Evolutionary conservation across 1,284 basidiomycete species (phyloP), one percentile per base, ranked within the genome.

Genomic region (Rhodotorula sp.): DNA sequence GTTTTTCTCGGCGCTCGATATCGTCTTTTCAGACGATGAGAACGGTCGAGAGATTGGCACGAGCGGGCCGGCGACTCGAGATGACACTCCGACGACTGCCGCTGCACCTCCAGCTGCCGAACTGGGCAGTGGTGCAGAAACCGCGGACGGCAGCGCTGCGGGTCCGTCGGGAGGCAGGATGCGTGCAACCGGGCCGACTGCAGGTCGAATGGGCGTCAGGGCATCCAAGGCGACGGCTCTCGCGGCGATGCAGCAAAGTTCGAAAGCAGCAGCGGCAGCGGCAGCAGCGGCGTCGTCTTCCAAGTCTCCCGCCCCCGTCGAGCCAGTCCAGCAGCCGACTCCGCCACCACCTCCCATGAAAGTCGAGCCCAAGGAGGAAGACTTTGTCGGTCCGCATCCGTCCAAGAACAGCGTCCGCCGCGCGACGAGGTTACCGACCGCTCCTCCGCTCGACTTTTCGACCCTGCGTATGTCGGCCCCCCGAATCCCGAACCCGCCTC

Each of bases 381-480:
- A 62, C 43, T 21, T 56, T 26, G n/a, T 65, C 43, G 62, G 68
- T 21, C 65, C 71, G 5, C 56, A 61, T 49, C 69, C 68, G 31
- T 64, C 67, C 31, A 69, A 68, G 60, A 74, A 76, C 64, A 66
- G 66, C 16, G 34, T 62, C 10, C 72, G 74, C 18, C 67, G 68
- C 50, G 65, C 63, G 28, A 31, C 60, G 16, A 60, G 62, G 28
- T 49, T 68, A 23, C 67, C 74, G 23, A 66, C 62, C 1, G 70
- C 76, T 1, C 65, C 73, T 43, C 74, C 77, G 3, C 71, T 79
- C 55, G 77, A 79, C 65, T 76, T 77, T 45, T 67, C 66, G 26
- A 72, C 74, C n/a, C 65, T 79, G 38, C 72, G 77, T 18, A 79
- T 75, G 43, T 68, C 60, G 18, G 70, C 76, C 14, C 78, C 78